phyloP scores from a whole-genome alignment of 176 grass and related monocot species.

The Zea mays region Zm-B73-REFERENCE-NAM-5.0 NC_050100.1:173177501-173178000 shows the following conservation, averaged over 20 bases:
- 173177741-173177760: background rate
- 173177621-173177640: background rate
- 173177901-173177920: background rate
- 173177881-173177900: background rate
- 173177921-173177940: background rate
- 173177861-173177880: background rate
- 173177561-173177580: background rate
- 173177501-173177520: too few species aligned
- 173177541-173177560: background rate
- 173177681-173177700: background rate
- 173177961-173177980: conserved; percentile 10
- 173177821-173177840: background rate
- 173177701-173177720: background rate
- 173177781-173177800: background rate
- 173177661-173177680: background rate
- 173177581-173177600: conserved; percentile 4
- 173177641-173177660: background rate
- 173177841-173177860: background rate
- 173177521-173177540: background rate
- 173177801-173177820: background rate
- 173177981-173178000: background rate
- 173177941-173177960: background rate
- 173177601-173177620: background rate
- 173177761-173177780: background rate
- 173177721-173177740: background rate